Percentiles rank a stretch among this genome's conserved stretches.
Evolutionary conservation across 352 stramenopile genomes (phyloP).

Genomic region (Globisporangium uncinulatum): DNA sequence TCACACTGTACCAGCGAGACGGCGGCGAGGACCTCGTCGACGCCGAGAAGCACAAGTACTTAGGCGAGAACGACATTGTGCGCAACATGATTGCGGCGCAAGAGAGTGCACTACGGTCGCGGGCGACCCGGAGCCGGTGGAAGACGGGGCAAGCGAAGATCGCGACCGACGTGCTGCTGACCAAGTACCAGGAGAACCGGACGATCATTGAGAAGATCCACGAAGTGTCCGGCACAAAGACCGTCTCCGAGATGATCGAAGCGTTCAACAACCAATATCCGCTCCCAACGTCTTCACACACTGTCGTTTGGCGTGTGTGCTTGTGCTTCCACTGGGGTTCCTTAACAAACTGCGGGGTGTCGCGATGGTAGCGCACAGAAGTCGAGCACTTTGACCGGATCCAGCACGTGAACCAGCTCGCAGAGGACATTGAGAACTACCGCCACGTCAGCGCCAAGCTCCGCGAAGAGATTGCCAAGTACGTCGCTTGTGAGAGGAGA

Average conservation of each 20-base stretch:
- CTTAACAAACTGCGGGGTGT: neutral
- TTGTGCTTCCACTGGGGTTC: neutral
- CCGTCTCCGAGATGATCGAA: conserved; percentile 79
- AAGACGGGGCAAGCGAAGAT: conserved; percentile 68
- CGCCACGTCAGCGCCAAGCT: conserved; percentile 60
- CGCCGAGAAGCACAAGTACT: conserved; percentile 54
- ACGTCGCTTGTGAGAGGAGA: conserved; percentile 10
- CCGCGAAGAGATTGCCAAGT: conserved; percentile 78
- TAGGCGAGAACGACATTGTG: conserved; percentile 73
- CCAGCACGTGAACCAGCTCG: conserved; percentile 75
- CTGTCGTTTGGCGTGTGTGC: neutral
- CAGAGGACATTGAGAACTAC: conserved; percentile 78
- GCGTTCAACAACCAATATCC: conserved; percentile 82
- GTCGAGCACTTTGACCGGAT: conserved; percentile 79
- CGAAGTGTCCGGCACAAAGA: conserved; percentile 70
- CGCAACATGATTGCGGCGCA: conserved; percentile 42
- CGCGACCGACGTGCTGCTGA: conserved; percentile 52
- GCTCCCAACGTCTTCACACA: neutral
- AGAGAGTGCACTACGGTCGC: conserved; percentile 45
- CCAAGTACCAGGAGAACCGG: conserved; percentile 78
- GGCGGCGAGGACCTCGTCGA: conserved; percentile 37
- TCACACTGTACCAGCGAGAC: conserved; percentile 52
- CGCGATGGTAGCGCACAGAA: conserved; percentile 25
- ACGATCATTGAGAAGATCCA: conserved; percentile 81
- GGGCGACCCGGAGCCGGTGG: conserved; percentile 53